A percentile compares a stretch with the other conserved stretches of the same genome.
Conservation (phyloP, 2,329 filamentous ascomycete species). For the Diaporthe sp. region DNA sequence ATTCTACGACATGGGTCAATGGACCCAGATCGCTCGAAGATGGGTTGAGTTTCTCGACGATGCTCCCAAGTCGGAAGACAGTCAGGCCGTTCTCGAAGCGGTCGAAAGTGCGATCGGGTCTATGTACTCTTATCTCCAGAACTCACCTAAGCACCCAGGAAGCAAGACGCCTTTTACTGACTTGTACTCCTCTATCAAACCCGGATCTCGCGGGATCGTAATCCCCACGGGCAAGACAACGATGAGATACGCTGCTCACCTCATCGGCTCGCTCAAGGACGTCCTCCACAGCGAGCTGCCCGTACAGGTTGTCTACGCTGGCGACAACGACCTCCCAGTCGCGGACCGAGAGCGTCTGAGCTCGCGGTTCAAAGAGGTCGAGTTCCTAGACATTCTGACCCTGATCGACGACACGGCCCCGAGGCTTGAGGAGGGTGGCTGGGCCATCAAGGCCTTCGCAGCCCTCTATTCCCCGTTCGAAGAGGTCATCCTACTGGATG, state of each 20-base stretch:
- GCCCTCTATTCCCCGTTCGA: neutral
- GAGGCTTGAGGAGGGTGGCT: neutral
- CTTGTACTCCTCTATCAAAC: constrained; percentile 53
- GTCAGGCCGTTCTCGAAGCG: neutral
- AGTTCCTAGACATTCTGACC: neutral
- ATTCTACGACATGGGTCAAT: neutral
- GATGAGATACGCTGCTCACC: neutral
- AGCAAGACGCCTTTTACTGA: constrained; percentile 49
- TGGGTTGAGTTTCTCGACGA: neutral
- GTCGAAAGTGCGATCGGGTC: constrained; percentile 46
- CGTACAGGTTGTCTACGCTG: neutral
- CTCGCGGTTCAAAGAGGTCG: neutral
- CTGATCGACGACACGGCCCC: neutral
- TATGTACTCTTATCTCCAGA: constrained; percentile 49
- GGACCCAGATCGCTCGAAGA: neutral
- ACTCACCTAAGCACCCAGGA: constrained; percentile 55
- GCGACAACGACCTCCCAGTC: neutral
- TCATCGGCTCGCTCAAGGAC: neutral
- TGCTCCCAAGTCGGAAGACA: neutral
- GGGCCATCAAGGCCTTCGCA: constrained; percentile 2
- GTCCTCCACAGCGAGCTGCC: neutral
- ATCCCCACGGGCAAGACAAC: neutral
- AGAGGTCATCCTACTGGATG: neutral
- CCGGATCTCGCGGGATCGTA: neutral
- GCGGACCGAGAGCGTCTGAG: neutral